Evolutionary conservation across 2,329 filamentous ascomycete genomes (phyloP), one percentile per base, ranked within the genome.

Genomic region (Botrytis hyacinthi): DNA sequence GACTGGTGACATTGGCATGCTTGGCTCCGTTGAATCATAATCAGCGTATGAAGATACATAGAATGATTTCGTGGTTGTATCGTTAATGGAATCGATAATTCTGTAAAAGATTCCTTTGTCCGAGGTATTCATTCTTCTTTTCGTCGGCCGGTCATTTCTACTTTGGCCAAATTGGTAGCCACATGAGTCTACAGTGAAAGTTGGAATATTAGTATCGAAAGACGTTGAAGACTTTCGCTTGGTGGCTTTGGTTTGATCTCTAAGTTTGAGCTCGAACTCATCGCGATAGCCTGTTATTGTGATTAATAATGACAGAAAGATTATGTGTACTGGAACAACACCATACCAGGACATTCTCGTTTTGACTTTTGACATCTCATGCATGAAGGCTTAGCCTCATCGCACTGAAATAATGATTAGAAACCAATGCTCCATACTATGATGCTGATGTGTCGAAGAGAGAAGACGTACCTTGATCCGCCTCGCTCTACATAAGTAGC

Each of bases 371-470:
- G 82, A 77, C 89, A 91, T 78, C 90, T 88, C 66, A 86, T 87
- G 80, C 89, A 91, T 4, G 86, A 87, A 14, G 89, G 89, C 75
- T 88, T 89, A 61, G 85, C 87, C 81, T 91, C 89, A 80, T 91
- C 89, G 80, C 89, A 91, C 89, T 91, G 76, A 22, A n/a, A 12
- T 40, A 18, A 42, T 1, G 1, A 73, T 57, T 48, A 71, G 46
- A 26, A 44, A 48, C 35, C 20, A 26, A 32, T 29, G 10, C 37
- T 68, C 29, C 29, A 37, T 16, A 44, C 2, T 35, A 26, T 42
- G 51, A 22, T 14, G 7, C n/a, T n/a, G 7, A 29, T 22, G 29
- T 62, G 32, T n/a, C 44, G 48, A 48, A 26, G 8, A 6, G 8
- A 48, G 5, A 9, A 26, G 22, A 60, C 61, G 18, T 69, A 72